phyloP scores from a whole-genome alignment of 2,329 filamentous ascomycete species.

The Calonectria hawksworthii region DNA sequence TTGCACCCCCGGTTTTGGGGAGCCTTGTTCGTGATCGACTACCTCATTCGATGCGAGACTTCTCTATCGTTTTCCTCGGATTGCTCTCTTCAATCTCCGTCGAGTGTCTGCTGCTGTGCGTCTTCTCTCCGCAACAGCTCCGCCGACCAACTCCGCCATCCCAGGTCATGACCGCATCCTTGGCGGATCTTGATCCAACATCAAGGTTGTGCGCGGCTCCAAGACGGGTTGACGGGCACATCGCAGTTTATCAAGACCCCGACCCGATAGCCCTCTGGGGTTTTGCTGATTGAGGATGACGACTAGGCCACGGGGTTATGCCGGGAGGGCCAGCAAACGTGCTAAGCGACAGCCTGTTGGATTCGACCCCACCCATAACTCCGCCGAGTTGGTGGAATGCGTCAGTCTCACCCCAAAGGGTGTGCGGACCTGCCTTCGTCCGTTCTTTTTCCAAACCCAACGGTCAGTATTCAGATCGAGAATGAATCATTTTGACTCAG shows the following conservation, averaged over 20 bases:
- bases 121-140: slow-evolving; percentile 10
- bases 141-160: background rate
- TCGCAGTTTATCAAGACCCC: slow-evolving; percentile 41
- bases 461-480: background rate
- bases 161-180: background rate
- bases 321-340: slow-evolving; percentile 9
- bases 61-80: background rate
- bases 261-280: slow-evolving; percentile 34
- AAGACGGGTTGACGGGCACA: slow-evolving; percentile 22
- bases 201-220: background rate
- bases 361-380: slow-evolving; percentile 15
- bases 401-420: slow-evolving; percentile 15
- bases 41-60: background rate
- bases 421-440: slow-evolving; percentile 1
- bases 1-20: background rate
- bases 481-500: background rate
- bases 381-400: slow-evolving; percentile 11
- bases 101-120: background rate
- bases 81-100: background rate
- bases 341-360: slow-evolving; percentile 9
- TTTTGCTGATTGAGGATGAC: slow-evolving; percentile 10
- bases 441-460: background rate
- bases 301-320: slow-evolving; percentile 9
- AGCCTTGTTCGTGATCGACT: background rate
- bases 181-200: background rate